These are phyloP conservation scores for Tephrocybe sp. DNA, from an alignment of 768 basidiomycete species.

Conservation along the genomic window DNA sequence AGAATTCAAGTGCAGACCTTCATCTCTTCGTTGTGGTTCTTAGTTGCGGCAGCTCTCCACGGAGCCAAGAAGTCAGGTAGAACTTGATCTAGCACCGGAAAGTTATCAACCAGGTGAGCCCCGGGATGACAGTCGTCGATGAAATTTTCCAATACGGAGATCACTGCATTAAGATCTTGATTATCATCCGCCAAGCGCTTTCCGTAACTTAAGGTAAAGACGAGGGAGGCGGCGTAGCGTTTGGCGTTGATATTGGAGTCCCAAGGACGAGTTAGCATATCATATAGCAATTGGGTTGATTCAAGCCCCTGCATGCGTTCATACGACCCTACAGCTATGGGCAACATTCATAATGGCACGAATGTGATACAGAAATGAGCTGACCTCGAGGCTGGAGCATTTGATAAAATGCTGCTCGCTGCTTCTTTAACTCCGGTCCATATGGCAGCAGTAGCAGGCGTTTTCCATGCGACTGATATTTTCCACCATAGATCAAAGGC, in stretches of 20 bases:
- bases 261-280: conserved; percentile 6
- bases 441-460: conserved; percentile 11
- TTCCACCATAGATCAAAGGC: conserved; percentile 7
- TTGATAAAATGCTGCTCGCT: conserved; percentile 10
- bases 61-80: conserved; percentile 13
- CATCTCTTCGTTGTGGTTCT: conserved; percentile 13
- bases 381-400: conserved; percentile 11
- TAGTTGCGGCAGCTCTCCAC: conserved; percentile 10
- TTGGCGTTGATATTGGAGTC: conserved; percentile 1
- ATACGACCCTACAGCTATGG: conserved; percentile 7
- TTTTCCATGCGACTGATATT: conserved; percentile 13
- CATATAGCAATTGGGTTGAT: conserved; percentile 6
- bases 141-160: conserved; percentile 21
- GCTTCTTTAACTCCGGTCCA: conserved; percentile 11
- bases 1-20: neutral
- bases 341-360: neutral
- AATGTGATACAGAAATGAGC: neutral
- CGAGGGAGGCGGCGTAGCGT: conserved; percentile 17
- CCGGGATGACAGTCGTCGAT: conserved; percentile 19
- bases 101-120: conserved; percentile 12
- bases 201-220: conserved; percentile 22
- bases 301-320: conserved; percentile 13
- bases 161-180: conserved; percentile 19
- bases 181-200: conserved; percentile 19
- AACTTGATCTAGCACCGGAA: conserved; percentile 11